A percentile compares a stretch with the other conserved stretches of the same genome.
These are phyloP conservation scores for Macadamia tetraphylla DNA, from an alignment of 164 flowering plant genomes.

Conservation along the genomic window DNA sequence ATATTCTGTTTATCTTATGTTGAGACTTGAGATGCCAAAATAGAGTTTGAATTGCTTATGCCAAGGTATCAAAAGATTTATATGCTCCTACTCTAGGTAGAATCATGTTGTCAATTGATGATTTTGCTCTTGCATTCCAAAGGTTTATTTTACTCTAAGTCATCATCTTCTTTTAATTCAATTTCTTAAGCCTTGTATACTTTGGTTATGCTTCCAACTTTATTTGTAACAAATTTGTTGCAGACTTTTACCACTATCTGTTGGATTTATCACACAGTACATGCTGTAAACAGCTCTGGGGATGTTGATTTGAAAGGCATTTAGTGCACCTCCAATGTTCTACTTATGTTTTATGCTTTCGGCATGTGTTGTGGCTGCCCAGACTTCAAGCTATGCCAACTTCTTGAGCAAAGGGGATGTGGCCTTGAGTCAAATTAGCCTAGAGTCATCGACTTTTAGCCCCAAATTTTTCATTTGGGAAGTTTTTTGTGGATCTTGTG, in stretches of 20 bases:
- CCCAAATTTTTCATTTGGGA: too few relatives aligned
- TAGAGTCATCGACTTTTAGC: slow-evolving; percentile 35
- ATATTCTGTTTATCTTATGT: background rate
- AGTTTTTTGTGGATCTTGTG: too few relatives aligned
- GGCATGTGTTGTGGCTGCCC: slow-evolving; percentile 90
- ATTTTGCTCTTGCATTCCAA: too few relatives aligned
- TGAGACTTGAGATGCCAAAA: background rate
- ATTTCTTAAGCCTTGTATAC: slow-evolving; percentile 3
- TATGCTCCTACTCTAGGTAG: slow-evolving; percentile 99
- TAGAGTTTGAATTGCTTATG: background rate
- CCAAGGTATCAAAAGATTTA: slow-evolving; percentile 85
- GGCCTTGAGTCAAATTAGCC: too few relatives aligned
- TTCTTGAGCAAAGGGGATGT: too few relatives aligned
- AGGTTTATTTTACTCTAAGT: too few relatives aligned
- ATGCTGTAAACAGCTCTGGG: slow-evolving; percentile 72
- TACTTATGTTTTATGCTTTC: slow-evolving; percentile 85
- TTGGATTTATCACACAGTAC: slow-evolving; percentile 84
- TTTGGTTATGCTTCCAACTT: slow-evolving; percentile 20
- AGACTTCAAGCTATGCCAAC: slow-evolving; percentile 45
- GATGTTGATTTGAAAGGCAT: slow-evolving; percentile 61
- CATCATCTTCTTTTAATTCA: too few relatives aligned
- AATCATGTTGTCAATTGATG: slow-evolving; percentile 89
- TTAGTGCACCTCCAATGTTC: slow-evolving; percentile 65
- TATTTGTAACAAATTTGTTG: slow-evolving; percentile 17
- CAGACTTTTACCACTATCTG: slow-evolving; percentile 86